Conservation (phyloP, 2,329 filamentous ascomycete genomes). For the Ascochyta clinopodiicola region DNA sequence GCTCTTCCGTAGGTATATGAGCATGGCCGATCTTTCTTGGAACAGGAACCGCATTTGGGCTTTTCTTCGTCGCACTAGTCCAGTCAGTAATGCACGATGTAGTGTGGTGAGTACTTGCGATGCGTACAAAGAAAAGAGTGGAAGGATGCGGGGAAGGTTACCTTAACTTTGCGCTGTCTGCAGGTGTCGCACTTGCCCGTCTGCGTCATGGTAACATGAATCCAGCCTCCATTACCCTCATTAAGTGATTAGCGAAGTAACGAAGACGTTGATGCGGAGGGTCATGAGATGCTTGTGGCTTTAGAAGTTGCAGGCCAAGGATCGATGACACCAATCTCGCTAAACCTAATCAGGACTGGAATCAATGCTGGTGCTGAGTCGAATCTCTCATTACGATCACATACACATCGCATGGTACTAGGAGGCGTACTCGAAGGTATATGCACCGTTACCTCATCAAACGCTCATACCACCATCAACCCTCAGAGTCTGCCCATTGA, state of each 20-base stretch:
- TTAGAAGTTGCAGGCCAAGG: not conserved
- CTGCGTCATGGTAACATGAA: conserved; percentile 31
- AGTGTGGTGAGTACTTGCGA: not conserved
- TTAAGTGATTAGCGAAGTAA: not conserved
- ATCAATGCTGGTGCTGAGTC: not conserved
- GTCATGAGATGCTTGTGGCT: not conserved
- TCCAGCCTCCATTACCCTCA: not conserved
- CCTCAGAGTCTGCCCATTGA: conserved; percentile 38
- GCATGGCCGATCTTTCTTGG: conserved; percentile 38
- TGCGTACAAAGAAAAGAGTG: not conserved
- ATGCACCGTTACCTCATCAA: too few relatives aligned
- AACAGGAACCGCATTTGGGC: conserved; percentile 37
- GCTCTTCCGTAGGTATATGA: conserved; percentile 36
- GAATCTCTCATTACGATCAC: too few relatives aligned
- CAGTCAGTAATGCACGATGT: not conserved
- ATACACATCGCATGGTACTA: too few relatives aligned
- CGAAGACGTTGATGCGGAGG: not conserved
- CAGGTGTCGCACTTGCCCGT: conserved; percentile 43
- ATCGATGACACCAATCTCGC: not conserved
- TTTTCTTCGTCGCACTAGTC: conserved; percentile 39
- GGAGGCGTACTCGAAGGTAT: too few relatives aligned
- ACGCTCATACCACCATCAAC: conserved; percentile 37
- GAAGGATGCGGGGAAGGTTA: conserved; percentile 7
- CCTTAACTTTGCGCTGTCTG: conserved; percentile 42
- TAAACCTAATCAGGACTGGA: not conserved